A percentile compares a stretch with the other conserved stretches of the same genome.
These are phyloP conservation scores for Lasiodiplodia sp. DNA, from an alignment of 2,329 filamentous ascomycete genomes.

Conservation along the genomic window DNA sequence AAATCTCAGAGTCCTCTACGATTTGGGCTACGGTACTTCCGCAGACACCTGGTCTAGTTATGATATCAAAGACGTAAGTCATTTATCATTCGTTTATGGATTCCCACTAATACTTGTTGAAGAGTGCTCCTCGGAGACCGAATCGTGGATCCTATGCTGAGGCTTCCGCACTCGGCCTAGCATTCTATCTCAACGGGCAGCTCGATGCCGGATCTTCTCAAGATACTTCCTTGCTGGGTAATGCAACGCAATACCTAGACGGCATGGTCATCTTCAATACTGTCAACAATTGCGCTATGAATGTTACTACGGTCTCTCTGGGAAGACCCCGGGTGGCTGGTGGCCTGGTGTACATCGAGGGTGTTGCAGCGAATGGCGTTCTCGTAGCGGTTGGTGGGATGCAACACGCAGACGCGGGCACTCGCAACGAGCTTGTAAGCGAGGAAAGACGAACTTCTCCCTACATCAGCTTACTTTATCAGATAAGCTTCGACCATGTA, in stretches of 20 bases:
- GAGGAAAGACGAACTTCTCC: no score
- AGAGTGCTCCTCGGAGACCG: slow-evolving; percentile 32
- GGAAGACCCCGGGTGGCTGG: slow-evolving; percentile 46
- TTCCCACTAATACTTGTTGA: no score
- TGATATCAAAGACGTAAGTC: slow-evolving; percentile 34
- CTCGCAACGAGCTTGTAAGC: no score
- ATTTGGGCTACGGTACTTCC: slow-evolving; percentile 26
- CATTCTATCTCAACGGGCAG: slow-evolving; percentile 51
- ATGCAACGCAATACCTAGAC: slow-evolving; percentile 38
- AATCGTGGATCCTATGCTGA: slow-evolving; percentile 49
- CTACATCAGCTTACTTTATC: not conserved
- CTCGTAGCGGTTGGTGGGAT: slow-evolving; percentile 50
- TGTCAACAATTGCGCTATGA: slow-evolving; percentile 43
- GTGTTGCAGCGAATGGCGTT: slow-evolving; percentile 47
- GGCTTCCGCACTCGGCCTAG: slow-evolving; percentile 45
- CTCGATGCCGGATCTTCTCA: slow-evolving; percentile 46
- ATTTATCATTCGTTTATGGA: no score
- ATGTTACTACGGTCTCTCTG: slow-evolving; percentile 45
- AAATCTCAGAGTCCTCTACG: not conserved
- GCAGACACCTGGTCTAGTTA: slow-evolving; percentile 32
- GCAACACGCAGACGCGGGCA: no score
- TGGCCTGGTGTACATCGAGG: slow-evolving; percentile 46
- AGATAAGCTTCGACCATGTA: slow-evolving; percentile 46
- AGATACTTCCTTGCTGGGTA: slow-evolving; percentile 31
- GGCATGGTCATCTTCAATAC: slow-evolving; percentile 53